Percentiles rank a stretch among this genome's conserved stretches.
phyloP scores from a whole-genome alignment of 2,329 filamentous ascomycete species.

The Ceratocystis alfenasii region DNA sequence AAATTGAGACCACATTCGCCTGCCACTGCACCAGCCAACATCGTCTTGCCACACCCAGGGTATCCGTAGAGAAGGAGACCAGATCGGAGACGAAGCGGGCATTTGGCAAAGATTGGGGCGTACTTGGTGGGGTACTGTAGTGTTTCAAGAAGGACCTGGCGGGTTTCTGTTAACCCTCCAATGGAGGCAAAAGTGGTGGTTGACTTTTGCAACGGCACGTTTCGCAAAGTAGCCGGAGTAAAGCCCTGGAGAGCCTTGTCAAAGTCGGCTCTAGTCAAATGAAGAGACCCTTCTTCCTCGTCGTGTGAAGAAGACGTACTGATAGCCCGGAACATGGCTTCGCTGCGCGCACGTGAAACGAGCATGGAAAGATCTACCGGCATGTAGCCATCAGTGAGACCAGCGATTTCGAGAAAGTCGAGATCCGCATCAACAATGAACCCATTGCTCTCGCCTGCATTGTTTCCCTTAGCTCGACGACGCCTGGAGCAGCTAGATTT shows the following conservation, averaged over 20 bases:
- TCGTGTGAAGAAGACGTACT: conserved; percentile 34
- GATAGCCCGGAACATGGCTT: conserved; percentile 80
- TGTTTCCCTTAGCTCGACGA: conserved; percentile 31
- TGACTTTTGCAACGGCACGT: conserved; percentile 85
- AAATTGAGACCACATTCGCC: conserved; percentile 97
- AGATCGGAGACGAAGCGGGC: conserved; percentile 84
- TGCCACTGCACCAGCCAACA: conserved; percentile 91
- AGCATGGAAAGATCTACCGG: conserved; percentile 82
- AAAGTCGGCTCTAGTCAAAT: conserved; percentile 65
- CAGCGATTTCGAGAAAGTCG: conserved; percentile 85
- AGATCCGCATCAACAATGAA: conserved; percentile 65
- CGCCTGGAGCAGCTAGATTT: conserved; percentile 23
- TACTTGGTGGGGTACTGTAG: conserved; percentile 96
- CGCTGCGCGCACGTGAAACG: conserved; percentile 76
- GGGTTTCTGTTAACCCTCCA: conserved; percentile 73
- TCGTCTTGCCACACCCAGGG: conserved; percentile 90
- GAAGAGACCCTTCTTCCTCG: conserved; percentile 41
- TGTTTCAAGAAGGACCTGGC: conserved; percentile 86
- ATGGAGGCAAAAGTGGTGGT: conserved; percentile 89
- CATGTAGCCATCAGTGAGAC: conserved; percentile 96
- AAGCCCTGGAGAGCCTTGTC: conserved; percentile 77
- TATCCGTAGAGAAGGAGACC: conserved; percentile 89
- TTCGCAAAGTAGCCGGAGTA: conserved; percentile 85
- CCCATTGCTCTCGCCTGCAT: conserved; percentile 37
- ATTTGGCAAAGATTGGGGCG: conserved; percentile 92